Percentiles rank a stretch among this genome's conserved stretches.
Evolutionary conservation across 208 protist species (phyloP).

Genomic region (Entamoeba histolytica): DNA sequence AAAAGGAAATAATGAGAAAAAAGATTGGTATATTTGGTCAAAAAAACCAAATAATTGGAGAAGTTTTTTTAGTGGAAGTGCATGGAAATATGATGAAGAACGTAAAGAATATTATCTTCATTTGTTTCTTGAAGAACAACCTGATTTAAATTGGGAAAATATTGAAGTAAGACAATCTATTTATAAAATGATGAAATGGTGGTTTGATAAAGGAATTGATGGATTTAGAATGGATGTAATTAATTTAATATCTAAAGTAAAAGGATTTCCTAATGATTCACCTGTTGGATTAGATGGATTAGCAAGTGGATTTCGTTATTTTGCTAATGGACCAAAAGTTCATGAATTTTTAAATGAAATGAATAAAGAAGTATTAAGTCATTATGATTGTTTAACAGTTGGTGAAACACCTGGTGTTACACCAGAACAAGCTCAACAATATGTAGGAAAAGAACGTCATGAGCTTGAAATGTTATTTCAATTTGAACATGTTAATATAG

Average conservation of each 20-base stretch:
- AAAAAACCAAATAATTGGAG: conserved; percentile 10
- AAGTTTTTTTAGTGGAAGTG: background rate
- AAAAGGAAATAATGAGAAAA: background rate
- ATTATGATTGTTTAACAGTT: background rate
- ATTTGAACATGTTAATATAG: background rate
- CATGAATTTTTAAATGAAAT: background rate
- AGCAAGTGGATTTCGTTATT: background rate
- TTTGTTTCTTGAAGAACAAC: conserved; percentile 35
- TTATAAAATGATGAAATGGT: conserved; percentile 36
- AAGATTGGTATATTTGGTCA: conserved; percentile 35
- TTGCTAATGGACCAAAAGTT: background rate
- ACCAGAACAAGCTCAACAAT: background rate
- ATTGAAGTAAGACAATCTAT: conserved; percentile 38
- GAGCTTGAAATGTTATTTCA: background rate
- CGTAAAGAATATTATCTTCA: conserved; percentile 41
- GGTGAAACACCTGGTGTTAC: background rate
- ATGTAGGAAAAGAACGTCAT: background rate
- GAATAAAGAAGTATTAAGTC: background rate
- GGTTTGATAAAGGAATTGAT: conserved; percentile 42
- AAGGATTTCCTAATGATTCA: background rate
- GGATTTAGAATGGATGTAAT: conserved; percentile 43
- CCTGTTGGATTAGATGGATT: no score
- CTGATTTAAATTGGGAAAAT: conserved; percentile 45
- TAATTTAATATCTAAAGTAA: background rate
- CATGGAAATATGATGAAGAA: conserved; percentile 31